phyloP scores from a whole-genome alignment of 352 stramenopile genomes.

The Pythium phragmitis region DNA sequence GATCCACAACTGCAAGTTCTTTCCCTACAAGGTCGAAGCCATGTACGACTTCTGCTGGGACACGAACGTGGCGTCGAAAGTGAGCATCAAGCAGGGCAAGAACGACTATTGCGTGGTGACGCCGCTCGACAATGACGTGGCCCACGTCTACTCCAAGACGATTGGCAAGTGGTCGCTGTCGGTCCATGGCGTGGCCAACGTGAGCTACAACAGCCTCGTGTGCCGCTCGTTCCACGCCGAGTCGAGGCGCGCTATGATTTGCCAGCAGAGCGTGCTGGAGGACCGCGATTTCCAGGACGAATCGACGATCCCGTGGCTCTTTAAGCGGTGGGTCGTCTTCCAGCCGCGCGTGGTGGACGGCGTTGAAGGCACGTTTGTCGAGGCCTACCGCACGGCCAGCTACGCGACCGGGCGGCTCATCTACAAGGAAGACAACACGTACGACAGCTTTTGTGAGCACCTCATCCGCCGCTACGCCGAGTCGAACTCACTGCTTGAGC shows the following conservation, averaged over 20 bases:
- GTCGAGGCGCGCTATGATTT: constrained; percentile 69
- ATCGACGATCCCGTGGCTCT: constrained; percentile 79
- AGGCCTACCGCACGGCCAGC: constrained; percentile 81
- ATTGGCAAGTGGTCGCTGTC: constrained; percentile 83
- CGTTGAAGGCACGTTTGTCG: constrained; percentile 74
- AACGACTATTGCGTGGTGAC: constrained; percentile 84
- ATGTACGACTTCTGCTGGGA: constrained; percentile 89
- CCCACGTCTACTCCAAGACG: constrained; percentile 83
- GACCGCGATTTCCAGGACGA: constrained; percentile 84
- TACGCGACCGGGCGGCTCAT: constrained; percentile 81
- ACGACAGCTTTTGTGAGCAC: constrained; percentile 89
- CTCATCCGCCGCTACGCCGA: constrained; percentile 85
- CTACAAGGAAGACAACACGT: constrained; percentile 89
- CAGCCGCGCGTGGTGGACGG: constrained; percentile 64
- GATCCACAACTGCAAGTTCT: constrained; percentile 88
- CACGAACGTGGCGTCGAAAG: constrained; percentile 75
- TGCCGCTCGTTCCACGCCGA: constrained; percentile 56
- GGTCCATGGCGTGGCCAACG: constrained; percentile 79
- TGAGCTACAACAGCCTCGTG: constrained; percentile 87
- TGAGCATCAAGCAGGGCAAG: constrained; percentile 76
- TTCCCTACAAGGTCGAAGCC: constrained; percentile 70
- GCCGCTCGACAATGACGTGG: constrained; percentile 65
- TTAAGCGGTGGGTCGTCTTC: constrained; percentile 90
- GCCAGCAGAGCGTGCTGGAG: constrained; percentile 81
- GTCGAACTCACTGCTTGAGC: constrained; percentile 78